Evolutionary conservation across 768 basidiomycete genomes (phyloP).

Genomic region (Austroboletus eburneus): DNA sequence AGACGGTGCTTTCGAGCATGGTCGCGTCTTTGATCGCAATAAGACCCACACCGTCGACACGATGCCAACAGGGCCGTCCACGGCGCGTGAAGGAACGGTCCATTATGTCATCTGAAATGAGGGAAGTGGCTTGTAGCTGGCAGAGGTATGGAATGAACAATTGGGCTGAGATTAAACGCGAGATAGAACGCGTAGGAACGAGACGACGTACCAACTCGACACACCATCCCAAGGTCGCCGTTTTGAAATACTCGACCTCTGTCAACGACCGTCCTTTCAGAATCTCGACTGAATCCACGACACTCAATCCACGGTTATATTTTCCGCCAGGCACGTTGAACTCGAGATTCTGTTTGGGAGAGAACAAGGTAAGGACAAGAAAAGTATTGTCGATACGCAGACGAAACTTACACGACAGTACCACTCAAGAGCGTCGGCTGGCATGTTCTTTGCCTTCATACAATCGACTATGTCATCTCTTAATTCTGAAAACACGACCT

Average conservation of each 20-base stretch:
- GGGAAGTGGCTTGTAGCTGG: constrained; percentile 43
- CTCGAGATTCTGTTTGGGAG: not conserved
- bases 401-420: too few relatives aligned
- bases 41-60: constrained; percentile 52
- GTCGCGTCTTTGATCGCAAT: constrained; percentile 96
- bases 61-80: constrained; percentile 95
- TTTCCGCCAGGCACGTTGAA: not conserved
- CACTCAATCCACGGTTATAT: not conserved
- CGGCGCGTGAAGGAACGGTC: constrained; percentile 90
- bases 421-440: too few relatives aligned
- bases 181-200: not conserved
- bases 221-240: not conserved
- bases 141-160: too few relatives aligned
- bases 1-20: constrained; percentile 95
- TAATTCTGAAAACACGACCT: too few relatives aligned
- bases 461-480: too few relatives aligned
- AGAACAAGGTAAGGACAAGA: not conserved
- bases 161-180: not conserved
- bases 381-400: too few relatives aligned
- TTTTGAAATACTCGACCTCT: not conserved
- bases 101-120: constrained; percentile 98
- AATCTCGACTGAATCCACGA: not conserved
- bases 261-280: not conserved
- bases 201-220: not conserved
- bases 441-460: too few relatives aligned